Base-by-base conservation (phyloP, 768 basidiomycete genomes). In the Hypholoma fasciculare region DNA sequence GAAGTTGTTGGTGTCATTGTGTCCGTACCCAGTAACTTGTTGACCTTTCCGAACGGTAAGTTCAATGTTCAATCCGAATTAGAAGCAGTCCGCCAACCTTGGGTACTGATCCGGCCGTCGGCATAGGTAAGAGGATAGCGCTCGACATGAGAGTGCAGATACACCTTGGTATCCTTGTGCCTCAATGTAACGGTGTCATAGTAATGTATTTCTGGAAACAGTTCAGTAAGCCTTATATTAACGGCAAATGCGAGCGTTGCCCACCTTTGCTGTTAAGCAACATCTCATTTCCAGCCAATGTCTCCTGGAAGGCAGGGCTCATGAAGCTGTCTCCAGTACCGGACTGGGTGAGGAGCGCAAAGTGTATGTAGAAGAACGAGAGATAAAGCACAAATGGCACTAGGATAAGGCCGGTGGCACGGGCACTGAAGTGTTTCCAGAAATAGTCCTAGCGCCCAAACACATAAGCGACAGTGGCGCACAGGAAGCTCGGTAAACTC, bases 301-400 rank as follows among this genome's bases (percentile, higher is more conserved):
- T 97, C 75, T 98, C 95, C 74, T 99, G 97, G 85, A 99, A 99
- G 4, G 87, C 88, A 6, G 97, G 96, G 69, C 91, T 94, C 97
- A 98, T 98, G 78, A 98, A 99, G 39, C 82, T 79, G 68, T 98
- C 97, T 5, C 97, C 97, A 34, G 95, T 83, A 23, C 97, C 97
- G 11, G 95, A 95, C 62, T 88, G 82, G 7, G 78, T 90, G 63
- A 98, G 86, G 61, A 98, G 80, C 26, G 88, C 79, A 68, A 99
- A 96, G 72, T 99, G 97, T 23, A 97, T 75, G 75, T 90, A 99
- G 82, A 99, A 99, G 82, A 96, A 94, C 14, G 89, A 88, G 2
- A 98, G 83, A 72, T 99, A 99, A 50, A 98, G 81, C 56, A 92
- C 74, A 64, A 95, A 84, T 4, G 97, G 97, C n/a, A 96, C 76